These are phyloP conservation scores for Malania oleifera DNA, from an alignment of 164 flowering plant species.

Conservation along the genomic window DNA sequence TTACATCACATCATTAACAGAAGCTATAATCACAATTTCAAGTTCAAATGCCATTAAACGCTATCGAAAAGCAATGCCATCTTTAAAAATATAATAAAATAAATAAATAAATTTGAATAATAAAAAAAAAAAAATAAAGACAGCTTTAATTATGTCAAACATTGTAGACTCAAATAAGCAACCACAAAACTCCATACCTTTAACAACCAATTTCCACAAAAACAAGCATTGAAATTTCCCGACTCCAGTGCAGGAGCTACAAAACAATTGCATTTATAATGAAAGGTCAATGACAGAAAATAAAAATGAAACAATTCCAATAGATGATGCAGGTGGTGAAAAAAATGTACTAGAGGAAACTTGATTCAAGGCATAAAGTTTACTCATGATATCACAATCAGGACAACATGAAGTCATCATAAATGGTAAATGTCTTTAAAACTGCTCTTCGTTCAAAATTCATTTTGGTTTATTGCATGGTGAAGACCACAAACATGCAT, in stretches of 20 bases:
- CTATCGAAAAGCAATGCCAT: not conserved
- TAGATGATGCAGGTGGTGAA: too few species aligned
- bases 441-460: too few species aligned
- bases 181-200: slow-evolving; percentile 41
- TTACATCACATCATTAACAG: too few species aligned
- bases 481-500: too few species aligned
- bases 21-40: too few species aligned
- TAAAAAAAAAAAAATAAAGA: not conserved
- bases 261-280: slow-evolving; percentile 8
- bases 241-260: slow-evolving; percentile 50
- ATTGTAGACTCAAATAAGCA: not conserved
- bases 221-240: slow-evolving; percentile 28
- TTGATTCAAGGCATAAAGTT: too few species aligned
- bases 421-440: too few species aligned
- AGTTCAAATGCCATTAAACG: not conserved
- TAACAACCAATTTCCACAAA: slow-evolving; percentile 49
- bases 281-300: not conserved
- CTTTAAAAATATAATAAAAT: not conserved
- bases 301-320: not conserved
- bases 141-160: not conserved
- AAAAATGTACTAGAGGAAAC: too few species aligned
- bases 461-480: too few species aligned
- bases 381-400: too few species aligned
- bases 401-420: too few species aligned
- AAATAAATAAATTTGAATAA: too few species aligned